phyloP scores from a whole-genome alignment of 371 early-diverging fungal genomes.

The Lichtheimia ornata region DNA sequence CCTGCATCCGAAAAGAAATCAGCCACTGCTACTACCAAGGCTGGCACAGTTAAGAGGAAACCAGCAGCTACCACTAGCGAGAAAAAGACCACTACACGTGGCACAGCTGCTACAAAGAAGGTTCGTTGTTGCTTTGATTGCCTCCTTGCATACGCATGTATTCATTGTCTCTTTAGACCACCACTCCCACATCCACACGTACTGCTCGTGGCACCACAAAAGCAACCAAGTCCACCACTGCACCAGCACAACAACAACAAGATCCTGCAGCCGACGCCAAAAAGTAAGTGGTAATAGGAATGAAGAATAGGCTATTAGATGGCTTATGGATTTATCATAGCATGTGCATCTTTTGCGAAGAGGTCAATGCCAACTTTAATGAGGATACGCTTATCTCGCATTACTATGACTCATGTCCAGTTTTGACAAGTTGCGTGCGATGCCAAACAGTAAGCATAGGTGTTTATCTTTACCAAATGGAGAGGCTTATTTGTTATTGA shows the following conservation, averaged over 20 bases:
- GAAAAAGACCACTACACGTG: not conserved
- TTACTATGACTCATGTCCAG: constrained; percentile 79
- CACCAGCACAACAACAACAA: not conserved
- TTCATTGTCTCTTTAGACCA: not conserved
- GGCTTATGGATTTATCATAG: constrained; percentile 6
- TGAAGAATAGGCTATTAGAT: too few relatives aligned
- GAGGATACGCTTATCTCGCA: constrained; percentile 75
- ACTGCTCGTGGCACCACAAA: not conserved
- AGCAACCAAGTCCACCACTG: constrained; percentile 1
- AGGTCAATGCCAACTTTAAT: constrained; percentile 64
- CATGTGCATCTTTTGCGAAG: constrained; percentile 79
- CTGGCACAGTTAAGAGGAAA: not conserved
- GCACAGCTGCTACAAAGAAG: constrained; percentile 1
- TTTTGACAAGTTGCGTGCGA: constrained; percentile 67
- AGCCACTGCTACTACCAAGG: not conserved
- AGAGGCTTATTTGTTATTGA: constrained; percentile 3
- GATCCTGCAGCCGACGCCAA: not conserved
- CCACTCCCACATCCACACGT: not conserved
- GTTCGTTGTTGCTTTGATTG: not conserved
- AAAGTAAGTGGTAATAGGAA: not conserved
- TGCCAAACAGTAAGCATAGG: constrained; percentile 61
- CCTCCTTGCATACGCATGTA: too few relatives aligned
- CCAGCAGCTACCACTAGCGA: not conserved
- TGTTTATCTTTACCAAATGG: not conserved
- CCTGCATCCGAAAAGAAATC: not conserved